Percentiles rank a stretch among this genome's conserved stretches.
phyloP scores from a whole-genome alignment of 805 yeast genomes.

The Ogataea thermomethanolica region DNA sequence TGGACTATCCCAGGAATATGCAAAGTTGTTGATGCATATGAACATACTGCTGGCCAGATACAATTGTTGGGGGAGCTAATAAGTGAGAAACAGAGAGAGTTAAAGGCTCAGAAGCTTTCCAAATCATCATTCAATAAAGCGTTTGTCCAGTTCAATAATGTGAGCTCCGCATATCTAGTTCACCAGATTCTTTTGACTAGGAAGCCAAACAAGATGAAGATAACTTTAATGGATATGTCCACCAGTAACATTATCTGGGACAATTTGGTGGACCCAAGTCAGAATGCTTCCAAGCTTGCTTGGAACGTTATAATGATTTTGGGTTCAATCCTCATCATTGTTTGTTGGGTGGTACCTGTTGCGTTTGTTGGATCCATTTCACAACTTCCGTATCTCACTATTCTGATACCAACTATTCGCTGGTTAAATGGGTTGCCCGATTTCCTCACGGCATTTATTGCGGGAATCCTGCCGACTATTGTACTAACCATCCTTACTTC shows the following conservation, averaged over 20 bases:
- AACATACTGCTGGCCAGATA: constrained; percentile 16
- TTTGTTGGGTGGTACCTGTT: constrained; percentile 76
- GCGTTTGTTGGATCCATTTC: constrained; percentile 74
- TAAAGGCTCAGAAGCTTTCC: constrained; percentile 2
- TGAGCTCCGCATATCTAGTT: constrained; percentile 58
- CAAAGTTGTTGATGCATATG: constrained; percentile 17
- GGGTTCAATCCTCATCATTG: constrained; percentile 46
- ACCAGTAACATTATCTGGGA: constrained; percentile 73
- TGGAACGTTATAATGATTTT: constrained; percentile 44
- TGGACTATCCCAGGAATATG: constrained; percentile 22
- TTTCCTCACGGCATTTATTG: constrained; percentile 47
- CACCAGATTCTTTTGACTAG: constrained; percentile 53
- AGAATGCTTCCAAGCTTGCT: constrained; percentile 34
- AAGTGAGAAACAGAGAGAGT: constrained; percentile 6
- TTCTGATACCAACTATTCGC: constrained; percentile 55
- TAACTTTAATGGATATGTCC: constrained; percentile 49
- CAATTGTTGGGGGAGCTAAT: constrained; percentile 10
- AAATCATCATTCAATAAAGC: constrained; percentile 37
- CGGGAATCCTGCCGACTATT: constrained; percentile 66
- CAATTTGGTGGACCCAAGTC: constrained; percentile 43
- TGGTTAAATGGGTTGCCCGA: constrained; percentile 57
- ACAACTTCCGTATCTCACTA: constrained; percentile 64
- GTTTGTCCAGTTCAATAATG: constrained; percentile 60
- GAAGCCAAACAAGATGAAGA: constrained; percentile 40
- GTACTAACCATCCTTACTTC: constrained; percentile 62